Conservation (phyloP, 257 asterid species). For the Leonotis leonurus region DNA sequence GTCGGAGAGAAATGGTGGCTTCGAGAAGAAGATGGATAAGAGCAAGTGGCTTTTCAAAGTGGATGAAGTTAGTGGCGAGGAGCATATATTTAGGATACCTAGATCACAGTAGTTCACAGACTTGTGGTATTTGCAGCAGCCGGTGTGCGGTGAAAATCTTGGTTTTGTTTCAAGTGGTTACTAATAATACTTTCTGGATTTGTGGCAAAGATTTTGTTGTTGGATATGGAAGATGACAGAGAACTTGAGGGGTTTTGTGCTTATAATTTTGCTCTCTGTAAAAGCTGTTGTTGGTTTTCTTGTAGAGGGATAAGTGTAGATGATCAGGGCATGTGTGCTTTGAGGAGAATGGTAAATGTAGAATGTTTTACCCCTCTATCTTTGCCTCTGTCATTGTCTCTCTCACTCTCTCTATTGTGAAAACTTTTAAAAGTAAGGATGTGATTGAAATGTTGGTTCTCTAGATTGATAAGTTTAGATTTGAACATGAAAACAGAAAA, state of each 20-base stretch:
- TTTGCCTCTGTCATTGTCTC: not conserved
- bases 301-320: not conserved
- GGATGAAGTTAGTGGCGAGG: conserved; percentile 66
- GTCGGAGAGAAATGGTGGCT: conserved; percentile 23
- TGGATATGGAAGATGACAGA: not conserved
- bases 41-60: conserved; percentile 50
- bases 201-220: not conserved
- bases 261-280: not conserved
- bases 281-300: not conserved
- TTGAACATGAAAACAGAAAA: not conserved
- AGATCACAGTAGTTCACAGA: conserved; percentile 6
- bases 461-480: not conserved
- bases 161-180: not conserved
- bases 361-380: not conserved
- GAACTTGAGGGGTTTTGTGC: not conserved
- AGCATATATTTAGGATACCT: conserved; percentile 53
- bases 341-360: not conserved
- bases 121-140: not conserved
- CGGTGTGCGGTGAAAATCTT: not conserved
- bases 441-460: not conserved
- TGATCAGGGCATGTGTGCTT: not conserved
- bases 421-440: not conserved
- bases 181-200: not conserved
- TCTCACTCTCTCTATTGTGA: not conserved
- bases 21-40: conserved; percentile 28